A percentile compares a stretch with the other conserved stretches of the same genome.
Evolutionary conservation across 441 rosid species (phyloP).

Genomic region (Arabidopsis hybrid): DNA sequence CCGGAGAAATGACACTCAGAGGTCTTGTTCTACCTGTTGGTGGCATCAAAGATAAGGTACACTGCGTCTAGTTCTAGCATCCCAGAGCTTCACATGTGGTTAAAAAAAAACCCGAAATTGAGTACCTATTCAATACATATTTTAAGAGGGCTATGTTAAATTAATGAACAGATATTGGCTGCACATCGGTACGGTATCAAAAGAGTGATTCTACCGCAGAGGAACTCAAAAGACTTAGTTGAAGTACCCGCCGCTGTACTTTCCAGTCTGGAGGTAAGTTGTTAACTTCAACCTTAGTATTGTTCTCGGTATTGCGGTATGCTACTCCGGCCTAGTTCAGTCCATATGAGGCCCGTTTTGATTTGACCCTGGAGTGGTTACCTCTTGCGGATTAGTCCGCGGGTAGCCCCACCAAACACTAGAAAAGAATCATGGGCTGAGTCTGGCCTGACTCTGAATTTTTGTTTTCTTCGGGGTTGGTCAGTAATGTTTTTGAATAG

Average conservation of each 20-base stretch:
- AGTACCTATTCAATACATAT: neutral
- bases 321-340: neutral
- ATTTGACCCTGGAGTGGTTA: neutral
- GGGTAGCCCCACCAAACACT: neutral
- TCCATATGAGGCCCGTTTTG: neutral
- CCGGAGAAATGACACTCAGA: slow-evolving; percentile 98
- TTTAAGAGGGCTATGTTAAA: slow-evolving; percentile 18
- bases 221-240: slow-evolving; percentile 90
- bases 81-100: slow-evolving; percentile 12
- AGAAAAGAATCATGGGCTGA: neutral
- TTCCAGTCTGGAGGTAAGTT: slow-evolving; percentile 77
- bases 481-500: neutral
- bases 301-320: neutral
- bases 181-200: slow-evolving; percentile 93
- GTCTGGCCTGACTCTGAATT: neutral
- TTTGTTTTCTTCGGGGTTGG: neutral
- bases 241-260: slow-evolving; percentile 94
- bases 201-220: slow-evolving; percentile 94
- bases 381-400: neutral
- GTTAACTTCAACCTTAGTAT: neutral
- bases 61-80: slow-evolving; percentile 29
- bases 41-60: slow-evolving; percentile 96
- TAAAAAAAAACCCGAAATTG: neutral
- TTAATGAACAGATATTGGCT: slow-evolving; percentile 76
- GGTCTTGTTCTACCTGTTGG: slow-evolving; percentile 99